Evolutionary conservation across 306 rosid genomes (phyloP).

Genomic region (Hylodesmum podocarpum): DNA sequence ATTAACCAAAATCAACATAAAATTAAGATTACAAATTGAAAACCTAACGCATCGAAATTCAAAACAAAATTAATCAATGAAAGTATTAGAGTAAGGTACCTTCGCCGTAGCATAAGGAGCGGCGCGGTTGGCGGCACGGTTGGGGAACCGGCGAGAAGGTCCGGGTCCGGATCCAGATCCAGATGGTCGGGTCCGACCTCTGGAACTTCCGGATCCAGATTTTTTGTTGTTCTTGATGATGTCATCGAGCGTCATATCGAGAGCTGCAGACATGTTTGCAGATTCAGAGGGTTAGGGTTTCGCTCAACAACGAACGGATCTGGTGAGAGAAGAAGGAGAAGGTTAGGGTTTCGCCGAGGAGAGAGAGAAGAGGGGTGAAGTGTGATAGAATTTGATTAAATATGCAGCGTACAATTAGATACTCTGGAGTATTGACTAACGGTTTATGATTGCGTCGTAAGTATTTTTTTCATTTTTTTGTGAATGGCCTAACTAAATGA

Average conservation of each 20-base stretch:
- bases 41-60: not conserved
- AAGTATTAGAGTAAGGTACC: constrained; percentile 36
- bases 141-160: constrained; percentile 79
- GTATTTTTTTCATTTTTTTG: too few species aligned
- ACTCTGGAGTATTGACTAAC: not conserved
- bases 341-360: constrained; percentile 23
- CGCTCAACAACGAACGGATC: not conserved
- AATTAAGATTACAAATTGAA: not conserved
- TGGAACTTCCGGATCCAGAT: constrained; percentile 61
- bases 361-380: not conserved
- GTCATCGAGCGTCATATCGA: constrained; percentile 87
- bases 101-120: constrained; percentile 61
- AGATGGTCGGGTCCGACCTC: constrained; percentile 48
- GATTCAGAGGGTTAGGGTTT: not conserved
- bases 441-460: not conserved
- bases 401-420: too few species aligned
- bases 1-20: not conserved
- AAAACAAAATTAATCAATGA: not conserved
- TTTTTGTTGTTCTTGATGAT: constrained; percentile 83
- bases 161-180: constrained; percentile 73
- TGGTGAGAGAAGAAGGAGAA: not conserved
- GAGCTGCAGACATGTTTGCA: constrained; percentile 61
- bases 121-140: constrained; percentile 63
- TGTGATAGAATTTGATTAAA: not conserved
- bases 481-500: too few species aligned